Base-by-base conservation (phyloP, 495 filamentous ascomycete genomes). In the Lasiosphaeria miniovina region DNA sequence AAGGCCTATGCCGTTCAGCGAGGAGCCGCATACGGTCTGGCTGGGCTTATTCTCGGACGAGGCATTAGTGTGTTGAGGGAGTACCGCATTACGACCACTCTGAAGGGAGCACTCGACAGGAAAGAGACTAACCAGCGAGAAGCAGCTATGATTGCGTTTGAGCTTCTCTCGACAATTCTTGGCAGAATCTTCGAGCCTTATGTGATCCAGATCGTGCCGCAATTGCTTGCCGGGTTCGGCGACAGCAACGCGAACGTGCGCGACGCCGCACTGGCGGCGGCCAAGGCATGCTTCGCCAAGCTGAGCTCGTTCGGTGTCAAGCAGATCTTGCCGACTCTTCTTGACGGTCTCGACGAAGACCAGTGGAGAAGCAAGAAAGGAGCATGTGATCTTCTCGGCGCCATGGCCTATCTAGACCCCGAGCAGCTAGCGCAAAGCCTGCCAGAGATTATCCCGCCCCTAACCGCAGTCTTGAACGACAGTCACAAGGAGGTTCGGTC, bases 291-390 rank as follows among this genome's bases (percentile, higher is more conserved):
- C 74, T 98, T 98, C 73, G 85, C 93, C 1, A 91, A 84, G 62
- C 79, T 98, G 49, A 96, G 90, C 75, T 96, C 94, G 5, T 98
- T 90, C 63, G 94, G 94, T 66, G 94, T 98, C 38, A 96, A 97
- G 75, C 79, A 92, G 57, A 90, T 98, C 67, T 76, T 98, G 45
- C 94, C 94, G 3, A 96, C 88, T 17, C 82, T 98, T 4, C 83
- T 98, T 24, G 89, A 96, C 62, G 95, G 94, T 50, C 84, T 98
- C 11, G 91, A 96, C 57, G 95, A 98, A 52, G 84, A 88, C 36
- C 94, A 97, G 70, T 98, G 94, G 94, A 86, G 94, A 65, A 96
- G 90, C 75, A 97, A 98, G 71, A 97, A 96, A 75, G 94, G 94
- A 63, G 94, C 94, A 55, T 98, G 94, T 65, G 94, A 98, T 66